phyloP scores from a whole-genome alignment of 306 rosid genomes.

The Ochetophila trinervis region DNA sequence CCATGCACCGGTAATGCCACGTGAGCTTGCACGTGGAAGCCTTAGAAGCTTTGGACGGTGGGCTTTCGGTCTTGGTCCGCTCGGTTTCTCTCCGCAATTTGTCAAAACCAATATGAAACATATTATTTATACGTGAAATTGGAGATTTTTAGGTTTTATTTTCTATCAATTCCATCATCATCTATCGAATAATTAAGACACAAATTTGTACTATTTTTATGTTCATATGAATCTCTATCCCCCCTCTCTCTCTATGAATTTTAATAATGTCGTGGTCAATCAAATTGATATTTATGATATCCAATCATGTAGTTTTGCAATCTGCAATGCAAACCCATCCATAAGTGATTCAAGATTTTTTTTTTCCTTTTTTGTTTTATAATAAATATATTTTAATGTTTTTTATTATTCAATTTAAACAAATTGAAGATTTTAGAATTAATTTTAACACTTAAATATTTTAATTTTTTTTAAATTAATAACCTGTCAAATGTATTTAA shows the following conservation, averaged over 20 bases:
- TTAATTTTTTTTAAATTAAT: too few relatives aligned
- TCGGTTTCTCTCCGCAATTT: constrained; percentile 1
- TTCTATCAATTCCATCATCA: constrained; percentile 26
- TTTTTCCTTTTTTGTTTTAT: too few relatives aligned
- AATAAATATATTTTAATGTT: too few relatives aligned
- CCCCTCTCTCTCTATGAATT: background rate
- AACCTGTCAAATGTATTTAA: too few relatives aligned
- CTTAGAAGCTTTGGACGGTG: constrained; percentile 35
- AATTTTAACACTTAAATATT: too few relatives aligned
- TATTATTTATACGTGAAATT: background rate
- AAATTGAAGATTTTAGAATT: too few relatives aligned
- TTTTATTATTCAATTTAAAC: too few relatives aligned
- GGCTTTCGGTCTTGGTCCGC: constrained; percentile 1
- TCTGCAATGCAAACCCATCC: too few relatives aligned
- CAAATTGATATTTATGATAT: background rate
- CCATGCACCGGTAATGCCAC: constrained; percentile 14
- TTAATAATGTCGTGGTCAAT: background rate
- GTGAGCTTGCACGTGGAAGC: constrained; percentile 37
- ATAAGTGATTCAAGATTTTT: too few relatives aligned
- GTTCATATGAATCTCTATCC: background rate
- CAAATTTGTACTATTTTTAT: background rate
- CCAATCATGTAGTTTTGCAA: background rate
- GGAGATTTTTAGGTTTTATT: constrained; percentile 1
- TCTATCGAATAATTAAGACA: background rate
- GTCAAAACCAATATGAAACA: too few relatives aligned